Evolutionary conservation across 176 grass and related monocot species (phyloP).

Genomic region (Rhipidocladum racemiflorum): DNA sequence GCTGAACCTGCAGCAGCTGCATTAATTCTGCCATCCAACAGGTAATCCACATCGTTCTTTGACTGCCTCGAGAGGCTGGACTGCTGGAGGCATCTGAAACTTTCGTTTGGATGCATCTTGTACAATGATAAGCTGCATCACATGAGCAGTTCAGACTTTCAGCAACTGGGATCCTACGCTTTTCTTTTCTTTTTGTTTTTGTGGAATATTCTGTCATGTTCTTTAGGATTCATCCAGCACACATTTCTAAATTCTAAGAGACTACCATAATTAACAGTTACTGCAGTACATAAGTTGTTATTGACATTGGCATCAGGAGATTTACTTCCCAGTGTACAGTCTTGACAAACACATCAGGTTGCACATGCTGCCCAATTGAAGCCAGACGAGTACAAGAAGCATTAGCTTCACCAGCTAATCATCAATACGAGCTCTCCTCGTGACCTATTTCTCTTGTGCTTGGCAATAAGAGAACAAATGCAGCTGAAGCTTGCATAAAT

Average conservation of each 20-base stretch:
- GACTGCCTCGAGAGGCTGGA: not conserved
- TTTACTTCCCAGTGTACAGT: not conserved
- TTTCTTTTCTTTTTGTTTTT: not conserved
- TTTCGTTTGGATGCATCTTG: constrained; percentile 14
- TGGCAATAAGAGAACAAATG: not conserved
- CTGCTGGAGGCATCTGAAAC: not conserved
- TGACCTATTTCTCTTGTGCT: not conserved
- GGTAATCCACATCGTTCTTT: constrained; percentile 1
- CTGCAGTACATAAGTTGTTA: not conserved
- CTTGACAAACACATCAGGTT: constrained; percentile 11
- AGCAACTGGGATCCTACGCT: constrained; percentile 13
- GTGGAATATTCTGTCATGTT: not conserved
- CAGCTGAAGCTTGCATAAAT: constrained; percentile 38
- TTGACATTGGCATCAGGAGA: not conserved
- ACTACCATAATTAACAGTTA: too few relatives aligned
- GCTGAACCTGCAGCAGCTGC: not conserved
- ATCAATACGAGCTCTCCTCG: constrained; percentile 20
- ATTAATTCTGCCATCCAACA: not conserved
- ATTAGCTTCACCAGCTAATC: constrained; percentile 27
- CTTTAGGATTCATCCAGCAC: too few relatives aligned
- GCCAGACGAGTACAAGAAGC: constrained; percentile 14
- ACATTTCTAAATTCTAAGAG: too few relatives aligned
- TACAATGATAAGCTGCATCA: constrained; percentile 21
- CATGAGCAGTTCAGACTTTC: constrained; percentile 5
- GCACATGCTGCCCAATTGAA: constrained; percentile 37